Conservation (phyloP, 2,329 filamentous ascomycete genomes). For the Zymoseptoria brevis region DNA sequence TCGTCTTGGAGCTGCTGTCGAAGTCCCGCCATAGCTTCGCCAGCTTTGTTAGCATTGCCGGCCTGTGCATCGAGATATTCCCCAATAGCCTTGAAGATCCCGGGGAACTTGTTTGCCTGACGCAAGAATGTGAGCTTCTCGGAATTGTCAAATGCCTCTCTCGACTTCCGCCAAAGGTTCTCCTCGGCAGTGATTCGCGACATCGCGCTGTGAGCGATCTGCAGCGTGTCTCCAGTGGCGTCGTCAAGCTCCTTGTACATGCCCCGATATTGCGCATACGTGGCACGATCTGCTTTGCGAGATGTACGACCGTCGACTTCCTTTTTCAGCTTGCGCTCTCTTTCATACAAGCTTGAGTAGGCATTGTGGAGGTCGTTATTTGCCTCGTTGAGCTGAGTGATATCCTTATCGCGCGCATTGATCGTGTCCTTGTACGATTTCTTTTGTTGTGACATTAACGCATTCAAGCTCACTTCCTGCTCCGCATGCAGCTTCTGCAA, state of each 20-base stretch:
- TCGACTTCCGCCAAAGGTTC: slow-evolving; percentile 11
- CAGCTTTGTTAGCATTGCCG: slow-evolving; percentile 5
- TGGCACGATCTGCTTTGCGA: slow-evolving; percentile 6
- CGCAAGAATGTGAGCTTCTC: slow-evolving; percentile 9
- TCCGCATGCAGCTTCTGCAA: neutral
- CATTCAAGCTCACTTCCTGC: slow-evolving; percentile 1
- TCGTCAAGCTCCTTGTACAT: slow-evolving; percentile 5
- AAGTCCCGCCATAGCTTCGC: neutral
- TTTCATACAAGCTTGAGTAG: neutral
- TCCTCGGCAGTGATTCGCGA: neutral
- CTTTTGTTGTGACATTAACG: neutral
- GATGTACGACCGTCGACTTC: slow-evolving; percentile 1
- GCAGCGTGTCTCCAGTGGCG: neutral
- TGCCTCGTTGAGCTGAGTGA: neutral
- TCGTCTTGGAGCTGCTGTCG: neutral
- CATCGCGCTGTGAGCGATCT: neutral
- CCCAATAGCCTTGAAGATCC: slow-evolving; percentile 6
- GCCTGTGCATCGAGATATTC: slow-evolving; percentile 8
- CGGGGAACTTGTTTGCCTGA: slow-evolving; percentile 8
- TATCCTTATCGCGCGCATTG: neutral
- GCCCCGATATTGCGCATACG: slow-evolving; percentile 10
- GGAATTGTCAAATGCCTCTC: slow-evolving; percentile 1
- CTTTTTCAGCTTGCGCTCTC: neutral
- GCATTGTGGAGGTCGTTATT: neutral
- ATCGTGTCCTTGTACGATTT: neutral